A percentile compares a stretch with the other conserved stretches of the same genome.
Evolutionary conservation across 1,284 basidiomycete species (phyloP).

Genomic region (Sanguinoderma infundibulare): DNA sequence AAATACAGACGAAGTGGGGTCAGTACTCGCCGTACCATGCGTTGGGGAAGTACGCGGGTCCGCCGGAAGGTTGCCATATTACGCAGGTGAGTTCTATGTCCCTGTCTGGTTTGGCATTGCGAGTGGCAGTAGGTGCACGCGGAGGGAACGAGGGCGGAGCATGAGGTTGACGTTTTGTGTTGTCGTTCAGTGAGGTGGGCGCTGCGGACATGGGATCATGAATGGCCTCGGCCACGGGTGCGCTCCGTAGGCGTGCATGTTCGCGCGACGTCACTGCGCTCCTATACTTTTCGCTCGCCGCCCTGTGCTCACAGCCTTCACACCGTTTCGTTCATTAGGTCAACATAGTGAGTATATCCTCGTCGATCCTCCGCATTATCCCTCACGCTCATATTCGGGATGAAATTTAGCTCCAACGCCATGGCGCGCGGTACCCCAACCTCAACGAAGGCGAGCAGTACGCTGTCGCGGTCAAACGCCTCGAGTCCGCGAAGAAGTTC

Average conservation of each 20-base stretch:
- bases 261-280: no score
- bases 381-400: no score
- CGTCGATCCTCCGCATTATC: not conserved
- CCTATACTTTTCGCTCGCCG: not conserved
- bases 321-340: conserved; percentile 4
- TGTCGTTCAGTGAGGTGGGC: not conserved
- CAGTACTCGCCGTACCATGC: conserved; percentile 64
- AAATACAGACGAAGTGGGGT: conserved; percentile 48
- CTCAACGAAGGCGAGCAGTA: conserved; percentile 41
- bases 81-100: conserved; percentile 46
- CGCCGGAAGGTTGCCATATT: conserved; percentile 56
- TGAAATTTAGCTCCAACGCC: conserved; percentile 82
- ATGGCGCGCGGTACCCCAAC: conserved; percentile 83
- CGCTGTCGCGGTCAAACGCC: conserved; percentile 40
- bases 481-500: conserved; percentile 49
- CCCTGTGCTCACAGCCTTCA: not conserved
- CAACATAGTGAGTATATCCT: conserved; percentile 21
- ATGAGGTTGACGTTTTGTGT: not conserved
- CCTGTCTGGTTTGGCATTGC: no score
- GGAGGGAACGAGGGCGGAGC: not conserved
- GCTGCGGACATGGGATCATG: not conserved
- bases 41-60: conserved; percentile 47
- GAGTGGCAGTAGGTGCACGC: not conserved
- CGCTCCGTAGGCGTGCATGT: not conserved
- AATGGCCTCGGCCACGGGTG: not conserved